Evolutionary conservation across 2,329 filamentous ascomycete genomes (phyloP).

Genomic region (Penicillium griseofulvum): DNA sequence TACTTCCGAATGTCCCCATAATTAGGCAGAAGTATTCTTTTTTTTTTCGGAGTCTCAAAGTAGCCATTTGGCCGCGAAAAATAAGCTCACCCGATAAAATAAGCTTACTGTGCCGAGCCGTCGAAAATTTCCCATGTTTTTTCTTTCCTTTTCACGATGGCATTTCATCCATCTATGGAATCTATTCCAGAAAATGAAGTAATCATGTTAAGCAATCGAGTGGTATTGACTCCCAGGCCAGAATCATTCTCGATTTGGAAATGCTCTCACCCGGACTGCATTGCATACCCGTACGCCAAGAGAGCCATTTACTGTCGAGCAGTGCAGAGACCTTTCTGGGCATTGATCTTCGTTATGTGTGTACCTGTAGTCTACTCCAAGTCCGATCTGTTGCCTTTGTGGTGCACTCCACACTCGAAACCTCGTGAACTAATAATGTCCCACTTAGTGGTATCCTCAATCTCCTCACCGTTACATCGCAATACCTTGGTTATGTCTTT

Average conservation of each 20-base stretch:
- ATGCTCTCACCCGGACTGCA: slow-evolving; percentile 6
- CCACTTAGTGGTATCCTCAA: background rate
- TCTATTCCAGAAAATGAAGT: background rate
- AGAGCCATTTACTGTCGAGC: slow-evolving; percentile 1
- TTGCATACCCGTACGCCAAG: background rate
- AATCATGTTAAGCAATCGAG: background rate
- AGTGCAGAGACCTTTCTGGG: slow-evolving; percentile 3
- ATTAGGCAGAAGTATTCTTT: background rate
- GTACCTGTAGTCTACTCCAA: background rate
- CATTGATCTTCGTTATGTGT: slow-evolving; percentile 8
- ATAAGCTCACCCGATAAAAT: background rate
- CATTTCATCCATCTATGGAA: background rate
- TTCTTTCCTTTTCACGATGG: background rate
- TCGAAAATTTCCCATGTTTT: background rate
- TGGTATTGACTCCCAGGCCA: background rate
- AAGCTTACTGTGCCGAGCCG: background rate
- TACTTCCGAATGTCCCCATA: background rate
- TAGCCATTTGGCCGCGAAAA: background rate
- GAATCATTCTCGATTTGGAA: slow-evolving; percentile 1
- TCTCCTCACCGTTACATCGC: background rate
- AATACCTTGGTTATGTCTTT: slow-evolving; percentile 1
- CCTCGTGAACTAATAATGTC: background rate
- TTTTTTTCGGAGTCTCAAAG: background rate
- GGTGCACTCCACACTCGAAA: background rate
- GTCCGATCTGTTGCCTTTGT: background rate